These are phyloP conservation scores for Cladorrhinum sp. DNA, from an alignment of 2,329 filamentous ascomycete species.

Conservation along the genomic window DNA sequence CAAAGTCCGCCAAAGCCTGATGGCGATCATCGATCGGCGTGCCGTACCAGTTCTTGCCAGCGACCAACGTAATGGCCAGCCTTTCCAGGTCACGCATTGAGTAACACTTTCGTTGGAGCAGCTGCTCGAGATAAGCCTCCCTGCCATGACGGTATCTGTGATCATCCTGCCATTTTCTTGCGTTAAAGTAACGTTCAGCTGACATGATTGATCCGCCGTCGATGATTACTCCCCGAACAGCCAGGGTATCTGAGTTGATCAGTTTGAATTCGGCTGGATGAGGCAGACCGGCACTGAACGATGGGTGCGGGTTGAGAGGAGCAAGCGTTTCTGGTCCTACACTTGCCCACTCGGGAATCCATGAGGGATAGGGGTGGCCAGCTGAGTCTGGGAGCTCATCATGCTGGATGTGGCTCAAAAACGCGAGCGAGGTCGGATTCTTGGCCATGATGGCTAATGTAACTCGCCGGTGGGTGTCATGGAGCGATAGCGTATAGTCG, in stretches of 20 bases:
- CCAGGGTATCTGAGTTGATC: background rate
- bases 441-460: background rate
- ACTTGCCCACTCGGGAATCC: background rate
- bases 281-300: background rate
- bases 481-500: background rate
- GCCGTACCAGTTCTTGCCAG: conserved; percentile 7
- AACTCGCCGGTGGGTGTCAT: background rate
- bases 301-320: background rate
- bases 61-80: background rate
- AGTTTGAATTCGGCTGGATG: background rate
- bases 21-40: background rate
- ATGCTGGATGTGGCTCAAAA: background rate
- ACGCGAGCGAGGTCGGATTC: background rate
- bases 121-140: too few species aligned
- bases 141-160: too few species aligned
- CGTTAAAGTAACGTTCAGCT: too few species aligned
- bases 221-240: background rate
- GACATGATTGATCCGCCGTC: too few species aligned
- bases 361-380: background rate
- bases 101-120: background rate
- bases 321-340: background rate
- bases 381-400: background rate
- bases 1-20: background rate
- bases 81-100: background rate
- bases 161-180: too few species aligned